A percentile compares a stretch with the other conserved stretches of the same genome.
Evolutionary conservation across 441 rosid species (phyloP).

Genomic region (Eutrema salsugineum): DNA sequence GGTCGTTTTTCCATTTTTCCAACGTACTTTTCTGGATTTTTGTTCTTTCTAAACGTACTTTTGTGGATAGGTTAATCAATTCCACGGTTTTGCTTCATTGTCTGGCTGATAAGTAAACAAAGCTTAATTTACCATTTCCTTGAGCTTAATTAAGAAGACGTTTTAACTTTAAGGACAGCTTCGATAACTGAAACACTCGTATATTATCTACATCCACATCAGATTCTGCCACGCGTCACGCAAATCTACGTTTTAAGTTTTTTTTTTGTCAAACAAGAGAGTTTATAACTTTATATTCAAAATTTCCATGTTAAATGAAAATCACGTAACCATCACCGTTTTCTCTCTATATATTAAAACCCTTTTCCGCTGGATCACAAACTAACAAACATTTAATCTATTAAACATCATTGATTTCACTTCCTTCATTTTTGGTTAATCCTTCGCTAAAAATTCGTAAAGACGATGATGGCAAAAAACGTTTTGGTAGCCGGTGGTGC

Average conservation of each 20-base stretch:
- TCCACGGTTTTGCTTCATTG: not conserved
- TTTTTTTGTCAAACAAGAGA: no score
- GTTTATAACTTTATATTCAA: not conserved
- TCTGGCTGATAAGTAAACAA: not conserved
- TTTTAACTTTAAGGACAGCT: not conserved
- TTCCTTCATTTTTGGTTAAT: not conserved
- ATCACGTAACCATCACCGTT: slow-evolving; percentile 9
- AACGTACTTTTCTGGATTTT: no score
- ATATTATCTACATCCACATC: not conserved
- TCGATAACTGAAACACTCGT: not conserved
- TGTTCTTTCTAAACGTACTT: no score
- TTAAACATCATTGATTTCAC: not conserved
- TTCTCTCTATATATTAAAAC: slow-evolving; percentile 1
- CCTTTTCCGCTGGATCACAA: slow-evolving; percentile 5
- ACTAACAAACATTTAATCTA: not conserved
- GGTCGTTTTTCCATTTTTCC: no score
- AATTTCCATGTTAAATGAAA: not conserved
- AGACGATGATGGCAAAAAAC: slow-evolving; percentile 35
- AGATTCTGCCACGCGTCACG: not conserved
- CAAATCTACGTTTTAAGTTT: no score
- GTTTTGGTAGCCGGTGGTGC: slow-evolving; percentile 90
- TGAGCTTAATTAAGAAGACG: not conserved
- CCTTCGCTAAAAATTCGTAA: not conserved
- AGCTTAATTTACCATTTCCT: no score
- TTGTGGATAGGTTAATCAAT: no score